Conservation (phyloP, 352 stramenopile species). For the Globisporangium radiosum region DNA sequence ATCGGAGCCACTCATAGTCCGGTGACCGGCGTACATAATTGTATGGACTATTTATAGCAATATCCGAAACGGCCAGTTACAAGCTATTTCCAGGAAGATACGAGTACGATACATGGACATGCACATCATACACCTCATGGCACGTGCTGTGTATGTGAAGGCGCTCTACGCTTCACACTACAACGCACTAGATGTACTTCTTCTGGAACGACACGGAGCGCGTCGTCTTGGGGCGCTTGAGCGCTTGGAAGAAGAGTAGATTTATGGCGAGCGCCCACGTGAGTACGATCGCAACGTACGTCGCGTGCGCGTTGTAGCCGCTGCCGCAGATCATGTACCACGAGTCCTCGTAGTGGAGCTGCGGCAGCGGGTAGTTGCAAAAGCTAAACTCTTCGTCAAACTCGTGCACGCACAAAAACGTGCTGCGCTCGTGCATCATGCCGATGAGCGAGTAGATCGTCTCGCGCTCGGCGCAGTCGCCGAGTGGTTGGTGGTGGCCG, state of each 20-base stretch:
- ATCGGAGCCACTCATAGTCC: no score
- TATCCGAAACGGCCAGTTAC: no score
- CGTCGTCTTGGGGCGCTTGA: slow-evolving; percentile 65
- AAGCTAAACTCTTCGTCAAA: slow-evolving; percentile 83
- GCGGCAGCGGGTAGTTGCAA: slow-evolving; percentile 73
- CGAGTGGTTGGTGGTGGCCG: slow-evolving; percentile 64
- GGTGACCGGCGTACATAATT: no score
- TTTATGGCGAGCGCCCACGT: slow-evolving; percentile 14
- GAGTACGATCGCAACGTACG: slow-evolving; percentile 45
- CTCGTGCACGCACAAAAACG: slow-evolving; percentile 68
- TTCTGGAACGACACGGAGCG: slow-evolving; percentile 50
- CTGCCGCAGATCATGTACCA: slow-evolving; percentile 86
- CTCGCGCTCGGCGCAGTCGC: slow-evolving; percentile 60
- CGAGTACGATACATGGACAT: no score
- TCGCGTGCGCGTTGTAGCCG: slow-evolving; percentile 45
- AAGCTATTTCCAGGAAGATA: no score
- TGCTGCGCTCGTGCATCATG: slow-evolving; percentile 43
- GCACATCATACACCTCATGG: no score
- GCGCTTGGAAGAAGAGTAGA: slow-evolving; percentile 46
- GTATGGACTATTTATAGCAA: no score
- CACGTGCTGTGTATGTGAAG: no score
- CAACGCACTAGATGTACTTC: slow-evolving; percentile 20
- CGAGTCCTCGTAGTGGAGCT: slow-evolving; percentile 61
- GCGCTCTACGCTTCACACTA: no score
- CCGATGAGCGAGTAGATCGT: slow-evolving; percentile 55